These are phyloP conservation scores for Apiotrichum veenhuisii DNA, from an alignment of 1,284 basidiomycete genomes.

Conservation along the genomic window DNA sequence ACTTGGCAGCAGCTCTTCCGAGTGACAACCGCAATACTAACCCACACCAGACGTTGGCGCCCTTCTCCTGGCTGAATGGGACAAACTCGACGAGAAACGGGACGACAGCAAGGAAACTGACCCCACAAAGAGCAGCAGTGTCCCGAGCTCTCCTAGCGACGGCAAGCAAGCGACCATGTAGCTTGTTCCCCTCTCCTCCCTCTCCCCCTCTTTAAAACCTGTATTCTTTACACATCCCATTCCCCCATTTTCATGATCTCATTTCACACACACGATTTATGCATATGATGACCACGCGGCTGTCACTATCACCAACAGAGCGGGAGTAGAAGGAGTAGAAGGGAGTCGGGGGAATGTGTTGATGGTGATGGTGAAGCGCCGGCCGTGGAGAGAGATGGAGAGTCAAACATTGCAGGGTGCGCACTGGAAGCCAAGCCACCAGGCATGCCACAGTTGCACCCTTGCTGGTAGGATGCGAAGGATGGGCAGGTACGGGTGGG, in stretches of 20 bases:
- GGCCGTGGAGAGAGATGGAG: too few relatives aligned
- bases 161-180: not conserved
- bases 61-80: slow-evolving; percentile 73
- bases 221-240: not conserved
- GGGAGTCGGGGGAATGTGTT: not conserved
- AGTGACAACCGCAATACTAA: not conserved
- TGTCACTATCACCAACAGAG: not conserved
- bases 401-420: too few relatives aligned
- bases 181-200: not conserved
- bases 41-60: slow-evolving; percentile 58
- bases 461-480: too few relatives aligned
- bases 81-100: slow-evolving; percentile 44
- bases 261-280: slow-evolving; percentile 1
- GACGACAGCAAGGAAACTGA: not conserved
- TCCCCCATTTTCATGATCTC: not conserved
- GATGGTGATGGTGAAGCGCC: too few relatives aligned
- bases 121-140: not conserved
- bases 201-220: not conserved
- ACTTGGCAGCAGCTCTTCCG: not conserved
- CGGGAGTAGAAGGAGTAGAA: not conserved
- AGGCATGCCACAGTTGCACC: too few relatives aligned
- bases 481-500: too few relatives aligned
- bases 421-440: too few relatives aligned
- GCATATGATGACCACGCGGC: not conserved
- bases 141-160: not conserved